phyloP scores from a whole-genome alignment of 208 protist genomes.

The Angomonas ambiguus region DNA sequence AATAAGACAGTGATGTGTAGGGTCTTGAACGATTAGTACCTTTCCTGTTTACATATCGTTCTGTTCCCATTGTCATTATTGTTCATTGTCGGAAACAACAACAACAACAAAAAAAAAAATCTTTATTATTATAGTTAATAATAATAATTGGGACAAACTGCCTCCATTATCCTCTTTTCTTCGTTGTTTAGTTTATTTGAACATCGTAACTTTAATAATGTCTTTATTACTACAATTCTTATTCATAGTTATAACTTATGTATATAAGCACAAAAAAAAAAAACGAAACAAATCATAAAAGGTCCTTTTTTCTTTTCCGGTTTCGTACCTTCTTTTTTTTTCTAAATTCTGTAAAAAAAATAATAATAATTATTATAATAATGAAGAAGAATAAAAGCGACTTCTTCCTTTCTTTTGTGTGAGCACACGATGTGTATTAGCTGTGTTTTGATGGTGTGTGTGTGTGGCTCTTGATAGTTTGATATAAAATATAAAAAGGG shows the following conservation, averaged over 20 bases:
- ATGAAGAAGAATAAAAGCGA: background rate
- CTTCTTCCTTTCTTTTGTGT: constrained; percentile 13
- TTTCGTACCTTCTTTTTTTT: constrained; percentile 17
- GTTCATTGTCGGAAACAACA: constrained; percentile 7
- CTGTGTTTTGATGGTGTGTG: constrained; percentile 21
- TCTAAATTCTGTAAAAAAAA: background rate
- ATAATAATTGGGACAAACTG: background rate
- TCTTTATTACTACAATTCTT: constrained; percentile 14
- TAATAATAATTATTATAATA: constrained; percentile 5
- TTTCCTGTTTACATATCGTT: background rate
- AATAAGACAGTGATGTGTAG: background rate
- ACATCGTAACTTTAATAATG: no score
- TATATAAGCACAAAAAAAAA: constrained; percentile 1
- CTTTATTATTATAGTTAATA: background rate
- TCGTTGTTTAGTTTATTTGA: constrained; percentile 4
- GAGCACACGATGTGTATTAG: no score
- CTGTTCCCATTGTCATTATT: background rate
- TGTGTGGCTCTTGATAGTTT: background rate
- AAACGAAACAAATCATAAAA: constrained; percentile 1
- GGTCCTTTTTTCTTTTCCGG: constrained; percentile 2
- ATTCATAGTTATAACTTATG: constrained; percentile 9
- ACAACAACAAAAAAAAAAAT: no score
- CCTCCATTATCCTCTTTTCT: background rate
- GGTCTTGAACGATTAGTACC: background rate
- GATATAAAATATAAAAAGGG: background rate